Evolutionary conservation across 169 alveolate species (phyloP), one percentile per base, ranked within the genome.

Genomic region (Babesia bigemina): DNA sequence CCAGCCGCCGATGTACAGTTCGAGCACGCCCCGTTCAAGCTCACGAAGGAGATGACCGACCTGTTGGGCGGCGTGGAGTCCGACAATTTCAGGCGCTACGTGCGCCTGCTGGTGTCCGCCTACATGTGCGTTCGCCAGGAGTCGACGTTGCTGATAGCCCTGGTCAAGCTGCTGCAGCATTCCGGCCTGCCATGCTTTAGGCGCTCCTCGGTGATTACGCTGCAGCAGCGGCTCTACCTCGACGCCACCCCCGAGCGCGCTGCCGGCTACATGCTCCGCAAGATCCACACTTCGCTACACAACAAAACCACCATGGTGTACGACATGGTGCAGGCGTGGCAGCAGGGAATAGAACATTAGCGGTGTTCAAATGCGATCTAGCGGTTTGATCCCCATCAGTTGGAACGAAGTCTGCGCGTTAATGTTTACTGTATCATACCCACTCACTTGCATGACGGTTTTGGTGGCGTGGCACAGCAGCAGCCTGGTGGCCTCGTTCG

Each of bases 21-120:
- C 83, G 99, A 97, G 88, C 91, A 94, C 62, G 99, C 99, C 24
- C 97, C 96, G 48, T 97, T 97, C 86, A 97, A 97, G 82, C 86
- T 96, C 33, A 96, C 99, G 21, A 91, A 93, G 85, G 99, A 97
- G 81, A 96, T 97, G 99, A 94, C 94, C 33, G 93, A 93, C 36
- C 91, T 97, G 28, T 87, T 97, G 94, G 99, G 98, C n/a, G 91
- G 91, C 53, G 63, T 55, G 56, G 86, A 75, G n/a, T 75, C 90
- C n/a, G 74, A 39, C 39, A 63, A 44, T 53, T 83, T 84, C 66
- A 56, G 72, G 44, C 44, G 47, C 45, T 84, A 87, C 53, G 70
- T 76, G 7, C 59, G 69, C 49, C 73, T 86, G 50, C 71, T 90
- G 52, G 74, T 86, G 39, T 53, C 87, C 45, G 97, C 97, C 65